phyloP scores from a whole-genome alignment of 106 monocot genomes.

The Dendrobium chrysotoxum region DNA sequence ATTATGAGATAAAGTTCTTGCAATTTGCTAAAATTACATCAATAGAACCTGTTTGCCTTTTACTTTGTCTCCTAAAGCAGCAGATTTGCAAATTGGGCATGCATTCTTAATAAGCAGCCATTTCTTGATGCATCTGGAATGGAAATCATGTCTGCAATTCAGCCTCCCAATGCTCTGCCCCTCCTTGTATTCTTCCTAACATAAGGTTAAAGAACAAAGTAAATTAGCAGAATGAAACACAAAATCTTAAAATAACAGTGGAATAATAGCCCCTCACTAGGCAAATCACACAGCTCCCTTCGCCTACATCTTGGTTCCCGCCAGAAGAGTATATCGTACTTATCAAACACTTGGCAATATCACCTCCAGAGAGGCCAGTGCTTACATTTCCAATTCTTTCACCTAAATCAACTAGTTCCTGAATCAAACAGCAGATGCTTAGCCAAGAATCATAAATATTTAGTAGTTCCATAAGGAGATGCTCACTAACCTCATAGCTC shows the following conservation, averaged over 20 bases:
- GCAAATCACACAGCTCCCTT: slow-evolving; percentile 51
- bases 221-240: neutral
- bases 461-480: too few relatives aligned
- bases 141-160: slow-evolving; percentile 54
- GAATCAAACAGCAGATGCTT: neutral
- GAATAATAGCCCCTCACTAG: slow-evolving; percentile 24
- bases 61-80: slow-evolving; percentile 17
- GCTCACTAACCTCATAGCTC: slow-evolving; percentile 49
- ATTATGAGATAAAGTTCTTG: neutral
- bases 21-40: neutral
- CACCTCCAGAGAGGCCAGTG: slow-evolving; percentile 34
- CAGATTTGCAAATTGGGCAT: slow-evolving; percentile 63
- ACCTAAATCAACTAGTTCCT: slow-evolving; percentile 43
- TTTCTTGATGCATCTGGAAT: slow-evolving; percentile 30
- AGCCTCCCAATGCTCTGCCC: slow-evolving; percentile 35
- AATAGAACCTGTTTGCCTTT: slow-evolving; percentile 13
- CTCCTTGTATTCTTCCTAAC: slow-evolving; percentile 52
- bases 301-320: slow-evolving; percentile 13
- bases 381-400: slow-evolving; percentile 43
- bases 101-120: slow-evolving; percentile 42
- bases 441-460: too few relatives aligned
- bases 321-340: slow-evolving; percentile 20
- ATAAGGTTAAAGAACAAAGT: neutral
- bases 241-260: neutral
- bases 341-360: slow-evolving; percentile 18